Base-by-base conservation (phyloP, 306 rosid species). In the Begonia loranthoides region DNA sequence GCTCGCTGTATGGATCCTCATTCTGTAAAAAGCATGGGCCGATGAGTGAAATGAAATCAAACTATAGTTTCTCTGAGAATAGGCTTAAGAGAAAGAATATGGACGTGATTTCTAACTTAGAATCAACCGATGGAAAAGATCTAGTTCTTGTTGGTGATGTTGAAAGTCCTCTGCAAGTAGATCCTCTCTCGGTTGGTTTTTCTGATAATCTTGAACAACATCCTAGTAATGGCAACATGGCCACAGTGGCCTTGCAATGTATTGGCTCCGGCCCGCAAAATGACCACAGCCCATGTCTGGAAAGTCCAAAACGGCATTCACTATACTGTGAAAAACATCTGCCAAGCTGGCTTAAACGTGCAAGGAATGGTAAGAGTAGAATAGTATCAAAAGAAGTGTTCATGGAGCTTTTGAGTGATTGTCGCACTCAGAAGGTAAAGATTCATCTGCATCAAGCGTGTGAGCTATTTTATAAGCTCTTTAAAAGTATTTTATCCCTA, bases 311-410 rank as follows among this genome's bases (percentile, higher is more conserved):
- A 62, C 77, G 93, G 12, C 78, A 82, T 79, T 76, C 63, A 39
- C 70, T 86, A 62, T 92, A 92, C 65, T 92, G 99, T 53, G 96
- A 92, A 47, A 75, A 59, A 58, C 99, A 92, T 73, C 84, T 86
- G 51, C 99, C 99, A 39, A 92, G 94, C 63, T 92, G 99, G 95
- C 95, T 85, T 58, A 92, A 92, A 70, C 92, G 99, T 61, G 99
- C 99, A 15, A 81, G 99, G 76, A 90, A 92, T 64, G 99, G 96
- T 54, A 92, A 83, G 80, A 76, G 94, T 76, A 86, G 94, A 72
- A 87, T 92, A 58, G 65, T 92, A 63, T 86, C 99, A 45, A 86
- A 83, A 73, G 99, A 92, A 67, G 90, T 86, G 58, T 92, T 80
- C 61, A 57, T 77, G n/a, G 95, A 92, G 51, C 92, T 92, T 73